These are phyloP conservation scores for Nemania bipapillata DNA, from an alignment of 2,329 filamentous ascomycete genomes.

Conservation along the genomic window DNA sequence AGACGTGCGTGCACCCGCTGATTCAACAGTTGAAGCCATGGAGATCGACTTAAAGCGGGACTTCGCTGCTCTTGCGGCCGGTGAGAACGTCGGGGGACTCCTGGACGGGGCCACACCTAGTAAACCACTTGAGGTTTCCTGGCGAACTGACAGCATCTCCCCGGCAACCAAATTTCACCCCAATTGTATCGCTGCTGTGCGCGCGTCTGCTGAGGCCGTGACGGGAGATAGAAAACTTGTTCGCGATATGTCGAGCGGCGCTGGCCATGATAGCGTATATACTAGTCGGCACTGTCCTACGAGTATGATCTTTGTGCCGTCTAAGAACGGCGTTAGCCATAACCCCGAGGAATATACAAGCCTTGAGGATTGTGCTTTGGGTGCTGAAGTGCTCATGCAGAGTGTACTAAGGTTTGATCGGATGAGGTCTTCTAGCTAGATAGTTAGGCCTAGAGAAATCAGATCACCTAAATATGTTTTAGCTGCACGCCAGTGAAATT, in stretches of 20 bases:
- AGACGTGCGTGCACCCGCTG: constrained; percentile 70
- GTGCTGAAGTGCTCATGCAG: constrained; percentile 62
- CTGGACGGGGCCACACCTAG: constrained; percentile 50
- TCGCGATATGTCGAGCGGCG: constrained; percentile 56
- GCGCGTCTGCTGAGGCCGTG: constrained; percentile 66
- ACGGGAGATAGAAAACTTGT: constrained; percentile 61
- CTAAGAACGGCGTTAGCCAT: constrained; percentile 70
- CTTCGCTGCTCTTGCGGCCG: constrained; percentile 69
- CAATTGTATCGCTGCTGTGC: constrained; percentile 74
- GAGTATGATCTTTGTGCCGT: constrained; percentile 75
- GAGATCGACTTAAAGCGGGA: constrained; percentile 66
- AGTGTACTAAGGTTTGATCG: constrained; percentile 56
- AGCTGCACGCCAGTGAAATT: not conserved
- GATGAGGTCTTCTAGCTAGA: constrained; percentile 33
- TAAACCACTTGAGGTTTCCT: constrained; percentile 51
- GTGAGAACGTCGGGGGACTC: constrained; percentile 62
- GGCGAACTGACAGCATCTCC: constrained; percentile 70
- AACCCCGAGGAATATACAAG: constrained; percentile 71
- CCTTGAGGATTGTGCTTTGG: constrained; percentile 66
- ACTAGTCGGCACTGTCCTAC: constrained; percentile 69
- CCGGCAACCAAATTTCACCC: constrained; percentile 72
- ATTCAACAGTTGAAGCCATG: constrained; percentile 66
- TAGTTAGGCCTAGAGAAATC: not conserved
- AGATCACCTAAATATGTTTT: not conserved
- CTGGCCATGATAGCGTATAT: constrained; percentile 66